A percentile compares a stretch with the other conserved stretches of the same genome.
These are phyloP conservation scores for Mrakia frigida DNA, from an alignment of 768 basidiomycete genomes.

Conservation along the genomic window DNA sequence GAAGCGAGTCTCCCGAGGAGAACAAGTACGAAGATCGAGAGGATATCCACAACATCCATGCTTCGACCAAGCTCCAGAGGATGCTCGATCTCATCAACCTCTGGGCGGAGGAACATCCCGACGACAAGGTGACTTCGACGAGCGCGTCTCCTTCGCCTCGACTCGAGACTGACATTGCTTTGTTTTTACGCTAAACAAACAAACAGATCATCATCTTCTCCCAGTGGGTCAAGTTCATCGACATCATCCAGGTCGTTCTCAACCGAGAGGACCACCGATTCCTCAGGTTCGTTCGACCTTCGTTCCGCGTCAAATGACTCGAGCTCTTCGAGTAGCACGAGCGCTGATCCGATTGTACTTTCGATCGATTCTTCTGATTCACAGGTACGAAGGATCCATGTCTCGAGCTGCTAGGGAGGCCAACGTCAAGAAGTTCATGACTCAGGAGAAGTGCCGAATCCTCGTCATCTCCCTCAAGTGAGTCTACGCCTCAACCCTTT, in stretches of 20 bases:
- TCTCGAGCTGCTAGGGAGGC: constrained; percentile 39
- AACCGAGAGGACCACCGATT: constrained; percentile 39
- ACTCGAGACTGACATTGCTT: not conserved
- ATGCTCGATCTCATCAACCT: constrained; percentile 28
- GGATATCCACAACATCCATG: constrained; percentile 7
- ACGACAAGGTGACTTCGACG: constrained; percentile 40
- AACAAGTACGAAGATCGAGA: constrained; percentile 22
- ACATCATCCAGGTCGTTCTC: constrained; percentile 62
- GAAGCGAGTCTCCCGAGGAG: constrained; percentile 38
- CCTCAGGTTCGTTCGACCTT: constrained; percentile 1
- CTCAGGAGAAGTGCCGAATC: constrained; percentile 38
- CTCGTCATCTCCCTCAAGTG: constrained; percentile 46
- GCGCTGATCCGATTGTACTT: not conserved
- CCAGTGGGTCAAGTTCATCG: constrained; percentile 64
- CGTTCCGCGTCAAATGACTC: not conserved
- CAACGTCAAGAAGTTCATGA: constrained; percentile 40
- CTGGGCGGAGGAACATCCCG: constrained; percentile 46
- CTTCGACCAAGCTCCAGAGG: constrained; percentile 33
- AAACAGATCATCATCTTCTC: constrained; percentile 55
- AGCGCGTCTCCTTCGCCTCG: not conserved
- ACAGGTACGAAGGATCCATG: constrained; percentile 45
- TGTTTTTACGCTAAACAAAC: not conserved
- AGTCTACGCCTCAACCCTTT: constrained; percentile 31
- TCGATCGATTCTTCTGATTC: not conserved
- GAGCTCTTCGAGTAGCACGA: not conserved